Evolutionary conservation across 495 filamentous ascomycete species (phyloP), one percentile per base, ranked within the genome.

Genomic region (Talaromyces liani): DNA sequence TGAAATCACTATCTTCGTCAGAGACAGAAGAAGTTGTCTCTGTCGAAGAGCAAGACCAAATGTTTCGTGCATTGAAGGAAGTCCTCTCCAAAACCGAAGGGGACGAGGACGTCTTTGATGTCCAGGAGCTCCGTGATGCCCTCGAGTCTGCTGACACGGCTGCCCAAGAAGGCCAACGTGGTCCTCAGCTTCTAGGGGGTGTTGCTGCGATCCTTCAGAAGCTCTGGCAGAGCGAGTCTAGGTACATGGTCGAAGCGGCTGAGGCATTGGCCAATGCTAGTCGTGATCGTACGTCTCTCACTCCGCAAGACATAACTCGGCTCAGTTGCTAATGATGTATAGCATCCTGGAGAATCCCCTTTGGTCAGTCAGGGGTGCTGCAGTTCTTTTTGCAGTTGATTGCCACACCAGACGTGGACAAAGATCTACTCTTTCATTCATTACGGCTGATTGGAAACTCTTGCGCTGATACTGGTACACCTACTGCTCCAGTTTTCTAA

Each of bases 381-480:
- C 77, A 80, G 3, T 88, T 91, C 64, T 89, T 90, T 66, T 76
- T 91, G 9, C 68, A 77, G 18, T 65, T 87, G 5, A 66, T 89
- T 51, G 72, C 82, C 9, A 74, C 69, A 0, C 72, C 67, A 18
- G 71, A 71, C 2, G 63, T 71, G 24, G 71, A 80, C 12, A 61
- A 71, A 20, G 64, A 65, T 33, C 60, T 81, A 31, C 64, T 79
- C 34, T 71, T 82, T 6, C 86, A 90, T 66, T 79, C 83, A 29
- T 75, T 94, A 33, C 84, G 89, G 16, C 65, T 93, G 25, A 77
- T 92, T 68, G 91, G 88, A 2, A 93, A 93, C 72, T 85, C 85
- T n/a, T 92, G 89, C 72, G 90, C 90, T 53, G 91, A 93, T 69
- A 88, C 85, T 61, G 85, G 90, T 89, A 29, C 16, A 63, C 12